A percentile compares a stretch with the other conserved stretches of the same genome.
phyloP scores from a whole-genome alignment of 257 asterid genomes.

The Avicennia marina region DNA sequence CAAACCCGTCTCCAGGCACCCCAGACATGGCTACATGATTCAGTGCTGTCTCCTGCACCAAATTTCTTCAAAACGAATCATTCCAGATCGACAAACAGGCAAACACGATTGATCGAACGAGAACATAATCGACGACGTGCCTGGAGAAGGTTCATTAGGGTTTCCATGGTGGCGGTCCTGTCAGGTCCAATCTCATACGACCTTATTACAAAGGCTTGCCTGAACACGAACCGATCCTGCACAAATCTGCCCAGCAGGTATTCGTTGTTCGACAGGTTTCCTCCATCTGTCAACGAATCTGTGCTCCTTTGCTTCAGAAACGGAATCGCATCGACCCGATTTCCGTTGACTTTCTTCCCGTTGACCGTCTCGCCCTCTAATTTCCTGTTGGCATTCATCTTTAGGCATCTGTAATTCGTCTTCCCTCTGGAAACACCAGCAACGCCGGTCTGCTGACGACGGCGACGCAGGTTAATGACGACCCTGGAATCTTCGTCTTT shows the following conservation, averaged over 20 bases:
- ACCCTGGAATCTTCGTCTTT: neutral
- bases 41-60: conserved; percentile 72
- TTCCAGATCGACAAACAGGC: too few relatives aligned
- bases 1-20: conserved; percentile 72
- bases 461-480: neutral
- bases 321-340: conserved; percentile 27
- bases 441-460: neutral
- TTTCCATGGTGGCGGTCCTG: conserved; percentile 87
- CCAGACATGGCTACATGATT: conserved; percentile 80
- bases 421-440: neutral
- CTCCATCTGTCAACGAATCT: conserved; percentile 2
- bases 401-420: conserved; percentile 12
- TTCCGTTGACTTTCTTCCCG: conserved; percentile 67
- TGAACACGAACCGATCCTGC: conserved; percentile 49
- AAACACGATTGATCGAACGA: too few relatives aligned
- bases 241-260: conserved; percentile 57
- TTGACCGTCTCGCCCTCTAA: conserved; percentile 30
- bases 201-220: conserved; percentile 74
- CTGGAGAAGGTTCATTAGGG: conserved; percentile 90
- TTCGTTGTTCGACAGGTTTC: conserved; percentile 24
- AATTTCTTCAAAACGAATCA: too few relatives aligned
- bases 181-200: conserved; percentile 94
- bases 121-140: too few relatives aligned
- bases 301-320: conserved; percentile 11
- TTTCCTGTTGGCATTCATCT: conserved; percentile 24